Percentiles rank a stretch among this genome's conserved stretches.
Evolutionary conservation across 2,329 filamentous ascomycete genomes (phyloP).

Genomic region (Xylaria sp.): DNA sequence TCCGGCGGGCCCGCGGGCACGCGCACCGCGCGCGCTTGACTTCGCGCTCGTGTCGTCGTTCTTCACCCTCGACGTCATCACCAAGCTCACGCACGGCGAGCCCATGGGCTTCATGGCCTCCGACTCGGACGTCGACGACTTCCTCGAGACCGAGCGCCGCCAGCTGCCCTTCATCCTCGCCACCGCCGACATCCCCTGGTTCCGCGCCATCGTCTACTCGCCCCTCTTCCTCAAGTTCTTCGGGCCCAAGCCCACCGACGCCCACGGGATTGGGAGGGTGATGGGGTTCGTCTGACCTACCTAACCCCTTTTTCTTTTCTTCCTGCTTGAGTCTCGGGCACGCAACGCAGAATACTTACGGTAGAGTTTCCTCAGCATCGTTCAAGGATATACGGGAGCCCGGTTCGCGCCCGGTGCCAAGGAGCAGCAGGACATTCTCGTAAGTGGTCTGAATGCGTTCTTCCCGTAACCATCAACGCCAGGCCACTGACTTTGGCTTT

Average conservation of each 20-base stretch:
- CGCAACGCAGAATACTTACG: neutral
- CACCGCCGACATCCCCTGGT: constrained; percentile 25
- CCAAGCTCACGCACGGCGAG: constrained; percentile 30
- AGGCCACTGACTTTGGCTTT: neutral
- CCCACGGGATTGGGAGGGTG: constrained; percentile 13
- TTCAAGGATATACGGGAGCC: constrained; percentile 17
- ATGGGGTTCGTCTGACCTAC: neutral
- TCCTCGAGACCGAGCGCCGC: constrained; percentile 16
- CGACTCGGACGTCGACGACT: constrained; percentile 27
- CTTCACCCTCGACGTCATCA: constrained; percentile 34
- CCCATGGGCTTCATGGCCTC: constrained; percentile 30
- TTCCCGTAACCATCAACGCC: neutral
- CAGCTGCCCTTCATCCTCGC: constrained; percentile 18
- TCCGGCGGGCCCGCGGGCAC: no score
- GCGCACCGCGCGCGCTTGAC: constrained; percentile 5
- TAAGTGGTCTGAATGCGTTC: constrained; percentile 8
- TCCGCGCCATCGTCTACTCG: constrained; percentile 22
- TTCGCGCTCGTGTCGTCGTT: constrained; percentile 10
- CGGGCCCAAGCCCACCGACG: constrained; percentile 24
- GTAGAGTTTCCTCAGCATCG: constrained; percentile 6
- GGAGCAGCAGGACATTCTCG: constrained; percentile 20
- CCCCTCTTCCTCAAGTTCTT: constrained; percentile 14
- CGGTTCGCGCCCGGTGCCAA: constrained; percentile 11
- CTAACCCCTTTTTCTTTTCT: neutral
- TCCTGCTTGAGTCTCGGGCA: neutral